Base-by-base conservation (phyloP, 164 flowering plant genomes). In the Dillenia suffruticosa region DNA sequence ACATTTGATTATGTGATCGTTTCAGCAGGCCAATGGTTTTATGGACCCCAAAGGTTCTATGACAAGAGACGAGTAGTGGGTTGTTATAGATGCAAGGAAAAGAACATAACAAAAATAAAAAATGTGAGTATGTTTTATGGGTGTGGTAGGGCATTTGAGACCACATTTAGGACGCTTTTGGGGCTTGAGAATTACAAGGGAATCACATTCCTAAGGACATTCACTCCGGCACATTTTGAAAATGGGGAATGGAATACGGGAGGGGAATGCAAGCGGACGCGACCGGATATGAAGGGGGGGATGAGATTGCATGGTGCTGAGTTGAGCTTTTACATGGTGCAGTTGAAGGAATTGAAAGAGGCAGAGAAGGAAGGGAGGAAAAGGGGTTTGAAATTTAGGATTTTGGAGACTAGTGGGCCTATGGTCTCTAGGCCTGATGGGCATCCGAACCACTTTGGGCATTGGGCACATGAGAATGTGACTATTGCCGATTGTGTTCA, bases 341-440 rank as follows among this genome's bases (percentile, higher is more conserved):
- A 84, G 57, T 59, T 76, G 32, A 75, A 81, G 52, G 88, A 71
- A 55, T 44, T 77, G 8, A 74, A 48, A 43, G 65, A 49, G 40
- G 83, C 88, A 10, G 64, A 68, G 59, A 49, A 57, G 56, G 58
- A 66, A 53, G 81, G 73, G 12, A 68, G 44, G 54, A 63, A 61
- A 13, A 72, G 46, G 1, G 81, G 83, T 5, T 45, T 71, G 57
- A 64, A 63, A 16, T 81, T 84, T 49, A 49, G 62, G 51, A 12
- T 81, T 46, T 26, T 81, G n/a, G 77, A 77, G 54, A 68, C 71
- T 4, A 84, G 81, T 0, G 64, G 63, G 49, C 63, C 75, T 0
- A 84, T 81, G 85, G 15, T 80, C 70, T 9, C 72, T 66, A 74
- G 88, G 61, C 83, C 85, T 5, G 88, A 83, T 68, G 88, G 88